Evolutionary conservation across 225 moss, liverwort and hornwort species (phyloP), one percentile per base, ranked within the genome.

Genomic region (Marchantia paleacea): DNA sequence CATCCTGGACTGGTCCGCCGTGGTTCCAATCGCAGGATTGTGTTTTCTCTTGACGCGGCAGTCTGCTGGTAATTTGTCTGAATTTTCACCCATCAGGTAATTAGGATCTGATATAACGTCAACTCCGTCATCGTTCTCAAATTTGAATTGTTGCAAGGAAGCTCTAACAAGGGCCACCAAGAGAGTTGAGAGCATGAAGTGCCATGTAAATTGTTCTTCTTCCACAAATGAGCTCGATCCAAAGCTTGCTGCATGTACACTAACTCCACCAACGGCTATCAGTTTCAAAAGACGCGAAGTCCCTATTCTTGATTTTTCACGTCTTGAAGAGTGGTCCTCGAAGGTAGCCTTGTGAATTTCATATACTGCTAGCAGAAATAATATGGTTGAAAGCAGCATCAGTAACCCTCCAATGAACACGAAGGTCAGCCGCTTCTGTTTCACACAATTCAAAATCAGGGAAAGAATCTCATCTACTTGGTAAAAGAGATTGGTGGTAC

Each of bases 211-310:
- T 64, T 95, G 94, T 81, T 95, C 94, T 86, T 95, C 94, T 85
- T 95, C 94, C 31, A 95, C 94, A 58, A 95, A 89, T 70, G 94
- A 95, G 77, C 92, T 92, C 69, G 94, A 95, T 63, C 90, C 91
- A 50, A 95, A 84, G 80, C 92, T 95, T 71, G 87, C 88, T 65
- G 89, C 88, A 69, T 93, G 92, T 57, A 85, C 54, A 69, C 84
- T 87, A 6, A 93, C 84, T 20, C 94, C 94, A 50, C 91, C 94
- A 73, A 90, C 68, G 55, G 89, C 88, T 76, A 90, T 67, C 39
- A 89, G 10, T 67, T 85, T 83, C 71, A 89, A 84, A 5, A 87
- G 60, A 28, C 12, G 79, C 53, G 85, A 84, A 66, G 73, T 53
- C 60, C 75, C 39, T 49, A n/a, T 53, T 66, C 50, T 73, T 62